These are phyloP conservation scores for Brettanomyces anomalus DNA, from an alignment of 805 yeast genomes.

Conservation along the genomic window DNA sequence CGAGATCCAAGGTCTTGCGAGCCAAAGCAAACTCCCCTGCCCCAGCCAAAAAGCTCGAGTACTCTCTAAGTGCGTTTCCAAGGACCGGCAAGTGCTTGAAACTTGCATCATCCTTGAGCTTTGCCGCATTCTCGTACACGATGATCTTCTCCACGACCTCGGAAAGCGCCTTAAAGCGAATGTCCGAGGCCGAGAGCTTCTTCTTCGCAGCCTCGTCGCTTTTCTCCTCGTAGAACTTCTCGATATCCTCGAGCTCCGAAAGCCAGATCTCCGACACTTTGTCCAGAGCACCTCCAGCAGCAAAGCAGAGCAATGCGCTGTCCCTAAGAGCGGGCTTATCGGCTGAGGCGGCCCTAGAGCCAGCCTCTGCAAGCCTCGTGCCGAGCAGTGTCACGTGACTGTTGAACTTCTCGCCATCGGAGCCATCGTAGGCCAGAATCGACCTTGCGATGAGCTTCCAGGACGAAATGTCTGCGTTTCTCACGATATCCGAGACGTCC, in stretches of 20 bases:
- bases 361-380: slow-evolving; percentile 42
- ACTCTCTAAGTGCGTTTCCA: slow-evolving; percentile 66
- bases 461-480: slow-evolving; percentile 63
- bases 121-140: slow-evolving; percentile 44
- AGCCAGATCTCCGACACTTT: slow-evolving; percentile 80
- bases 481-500: slow-evolving; percentile 58
- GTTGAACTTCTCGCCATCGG: slow-evolving; percentile 34
- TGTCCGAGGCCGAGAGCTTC: slow-evolving; percentile 57
- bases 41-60: slow-evolving; percentile 68
- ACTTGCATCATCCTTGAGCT: slow-evolving; percentile 5
- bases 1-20: slow-evolving; percentile 49
- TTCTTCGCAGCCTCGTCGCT: slow-evolving; percentile 32
- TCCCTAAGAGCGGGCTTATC: slow-evolving; percentile 38
- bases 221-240: slow-evolving; percentile 33
- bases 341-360: slow-evolving; percentile 18
- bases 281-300: slow-evolving; percentile 75
- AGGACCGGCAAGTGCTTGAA: slow-evolving; percentile 40
- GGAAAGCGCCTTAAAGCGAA: slow-evolving; percentile 73
- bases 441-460: slow-evolving; percentile 82
- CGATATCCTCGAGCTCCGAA: slow-evolving; percentile 46
- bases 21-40: slow-evolving; percentile 84
- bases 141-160: slow-evolving; percentile 79
- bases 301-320: slow-evolving; percentile 67
- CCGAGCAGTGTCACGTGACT: slow-evolving; percentile 60
- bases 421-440: slow-evolving; percentile 42